Evolutionary conservation across 805 yeast genomes (phyloP).

Genomic region (Sugiyamaella qingdaonensis): DNA sequence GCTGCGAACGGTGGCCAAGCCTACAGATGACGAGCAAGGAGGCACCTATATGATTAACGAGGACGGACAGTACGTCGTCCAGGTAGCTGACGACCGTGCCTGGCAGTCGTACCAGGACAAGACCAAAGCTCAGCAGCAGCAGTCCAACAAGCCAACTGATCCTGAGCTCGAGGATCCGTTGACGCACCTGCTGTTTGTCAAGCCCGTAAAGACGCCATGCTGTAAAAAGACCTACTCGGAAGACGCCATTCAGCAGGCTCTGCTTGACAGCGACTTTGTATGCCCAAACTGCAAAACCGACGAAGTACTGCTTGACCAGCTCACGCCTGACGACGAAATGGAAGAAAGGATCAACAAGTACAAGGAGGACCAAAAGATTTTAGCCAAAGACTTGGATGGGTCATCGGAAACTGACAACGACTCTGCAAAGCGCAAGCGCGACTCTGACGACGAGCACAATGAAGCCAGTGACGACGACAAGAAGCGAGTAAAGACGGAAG

Average conservation of each 20-base stretch:
- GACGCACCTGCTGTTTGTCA: conserved; percentile 54
- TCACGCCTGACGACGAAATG: conserved; percentile 58
- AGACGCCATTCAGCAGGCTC: conserved; percentile 56
- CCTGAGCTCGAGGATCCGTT: conserved; percentile 67
- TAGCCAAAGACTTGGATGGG: background rate
- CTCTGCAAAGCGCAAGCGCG: conserved; percentile 5
- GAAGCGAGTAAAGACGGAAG: background rate
- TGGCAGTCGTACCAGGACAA: conserved; percentile 85
- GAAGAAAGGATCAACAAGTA: conserved; percentile 50
- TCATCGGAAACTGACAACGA: background rate
- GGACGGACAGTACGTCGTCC: conserved; percentile 92
- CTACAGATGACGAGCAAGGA: conserved; percentile 51
- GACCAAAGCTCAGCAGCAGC: conserved; percentile 33
- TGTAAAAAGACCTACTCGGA: conserved; percentile 58
- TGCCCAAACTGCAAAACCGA: conserved; percentile 82
- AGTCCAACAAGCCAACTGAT: conserved; percentile 49
- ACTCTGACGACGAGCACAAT: conserved; percentile 3
- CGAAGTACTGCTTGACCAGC: conserved; percentile 71
- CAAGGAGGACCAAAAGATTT: conserved; percentile 11
- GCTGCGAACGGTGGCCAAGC: conserved; percentile 79
- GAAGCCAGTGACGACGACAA: background rate
- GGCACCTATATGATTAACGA: conserved; percentile 79
- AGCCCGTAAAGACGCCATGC: conserved; percentile 83
- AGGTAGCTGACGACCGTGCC: conserved; percentile 88
- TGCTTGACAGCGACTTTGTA: conserved; percentile 78